phyloP scores from a whole-genome alignment of 1,284 basidiomycete genomes.

The Tranzscheliella williamsii region DNA sequence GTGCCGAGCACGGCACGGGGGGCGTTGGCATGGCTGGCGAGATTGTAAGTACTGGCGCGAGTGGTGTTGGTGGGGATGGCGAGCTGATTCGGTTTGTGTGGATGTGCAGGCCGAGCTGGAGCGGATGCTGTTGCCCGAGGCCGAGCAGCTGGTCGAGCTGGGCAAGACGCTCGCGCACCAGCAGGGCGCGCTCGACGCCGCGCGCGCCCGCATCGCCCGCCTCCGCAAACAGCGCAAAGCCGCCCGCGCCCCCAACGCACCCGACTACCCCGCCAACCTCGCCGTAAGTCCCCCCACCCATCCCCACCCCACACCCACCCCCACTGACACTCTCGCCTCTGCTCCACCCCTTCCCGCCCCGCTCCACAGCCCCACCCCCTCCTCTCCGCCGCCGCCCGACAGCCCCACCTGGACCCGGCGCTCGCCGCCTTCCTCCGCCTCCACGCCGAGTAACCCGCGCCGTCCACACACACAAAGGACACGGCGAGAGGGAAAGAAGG shows the following conservation, averaged over 20 bases:
- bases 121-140: conserved; percentile 31
- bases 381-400: conserved; percentile 8
- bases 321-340: neutral
- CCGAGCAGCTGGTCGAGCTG: conserved; percentile 36
- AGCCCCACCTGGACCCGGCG: conserved; percentile 3
- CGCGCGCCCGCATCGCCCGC: conserved; percentile 2
- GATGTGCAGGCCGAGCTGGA: conserved; percentile 23
- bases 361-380: conserved; percentile 1
- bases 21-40: conserved; percentile 26
- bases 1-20: conserved; percentile 2
- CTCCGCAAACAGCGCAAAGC: conserved; percentile 20
- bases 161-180: conserved; percentile 20
- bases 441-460: neutral
- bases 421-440: conserved; percentile 6
- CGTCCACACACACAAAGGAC: no score
- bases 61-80: no score
- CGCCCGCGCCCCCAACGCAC: conserved; percentile 5
- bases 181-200: conserved; percentile 6
- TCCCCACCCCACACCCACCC: neutral
- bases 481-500: no score
- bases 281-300: conserved; percentile 1
- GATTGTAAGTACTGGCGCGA: conserved; percentile 18
- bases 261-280: conserved; percentile 20
- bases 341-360: no score
- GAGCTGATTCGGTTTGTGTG: no score